These are phyloP conservation scores for Lactarius vividus DNA, from an alignment of 768 basidiomycete genomes.

Conservation along the genomic window DNA sequence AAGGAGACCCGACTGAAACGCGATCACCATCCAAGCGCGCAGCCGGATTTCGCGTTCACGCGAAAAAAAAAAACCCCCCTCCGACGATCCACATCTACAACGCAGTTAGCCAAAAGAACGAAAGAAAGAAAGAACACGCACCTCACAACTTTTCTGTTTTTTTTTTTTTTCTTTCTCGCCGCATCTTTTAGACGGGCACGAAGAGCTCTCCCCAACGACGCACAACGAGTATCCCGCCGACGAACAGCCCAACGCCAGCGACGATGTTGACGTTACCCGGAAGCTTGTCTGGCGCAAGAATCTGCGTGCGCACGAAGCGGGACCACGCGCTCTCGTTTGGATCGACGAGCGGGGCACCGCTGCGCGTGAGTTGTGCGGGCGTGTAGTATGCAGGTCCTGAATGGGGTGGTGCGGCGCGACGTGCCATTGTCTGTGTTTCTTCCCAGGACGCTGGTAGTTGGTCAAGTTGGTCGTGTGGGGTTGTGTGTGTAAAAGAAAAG, in stretches of 20 bases:
- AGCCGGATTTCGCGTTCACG: not conserved
- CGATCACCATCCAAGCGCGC: not conserved
- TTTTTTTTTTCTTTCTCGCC: not conserved
- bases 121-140: not conserved
- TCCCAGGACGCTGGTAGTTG: not conserved
- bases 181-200: conserved; percentile 53
- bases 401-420: conserved; percentile 58
- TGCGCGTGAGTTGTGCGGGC: conserved; percentile 40
- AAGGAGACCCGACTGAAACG: not conserved
- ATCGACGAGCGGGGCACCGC: conserved; percentile 43
- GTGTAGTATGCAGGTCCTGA: conserved; percentile 55
- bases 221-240: conserved; percentile 65
- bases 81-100: not conserved
- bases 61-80: not conserved
- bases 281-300: conserved; percentile 70
- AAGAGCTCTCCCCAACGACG: conserved; percentile 79
- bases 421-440: conserved; percentile 51
- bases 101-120: no score
- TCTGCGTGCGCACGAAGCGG: conserved; percentile 54
- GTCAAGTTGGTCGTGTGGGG: conserved; percentile 1
- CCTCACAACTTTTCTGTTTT: not conserved
- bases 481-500: not conserved
- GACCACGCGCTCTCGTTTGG: conserved; percentile 64
- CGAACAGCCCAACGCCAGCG: conserved; percentile 62
- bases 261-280: conserved; percentile 71